Base-by-base conservation (phyloP, 169 alveolate species). In the Plasmodium gallinaceum region DNA sequence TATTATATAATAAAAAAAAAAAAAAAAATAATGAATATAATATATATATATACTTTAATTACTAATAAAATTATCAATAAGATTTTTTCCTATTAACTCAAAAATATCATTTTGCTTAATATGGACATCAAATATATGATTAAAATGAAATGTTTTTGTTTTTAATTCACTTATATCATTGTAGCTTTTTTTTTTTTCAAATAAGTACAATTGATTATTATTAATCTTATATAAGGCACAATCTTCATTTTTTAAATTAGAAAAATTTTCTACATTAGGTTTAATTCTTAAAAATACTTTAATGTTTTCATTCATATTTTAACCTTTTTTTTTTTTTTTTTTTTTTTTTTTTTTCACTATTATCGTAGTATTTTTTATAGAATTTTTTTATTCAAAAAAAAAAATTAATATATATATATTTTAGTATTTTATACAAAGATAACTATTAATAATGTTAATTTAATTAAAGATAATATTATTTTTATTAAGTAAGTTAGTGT, bases 231-330 rank as follows among this genome's bases (percentile, higher is more conserved):
- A 80, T 37, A 68, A 8, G 24, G 83, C 83, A 32, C 74, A 80
- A 18, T 80, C 83, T 12, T 80, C 85, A 24, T 43, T 69, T 80
- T 68, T 66, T 48, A 80, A 58, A 46, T 66, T 54, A 16, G 73
- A 52, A 24, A 68, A 58, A 68, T 80, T 80, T 43, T 80, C 90
- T 7, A 80, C 69, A 22, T 80, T 68, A 7, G 90, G 90, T 68
- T 80, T 80, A 54, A 80, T 80, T 12, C 90, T 45, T 54, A 80
- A 42, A 68, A 80, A 80, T 12, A 80, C 90, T 48, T 80, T 80
- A 24, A 80, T 80, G 22, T 80, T 43, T 42, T 80, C 90, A 26
- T 66, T 52, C 90, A 80, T 80, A 46, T 54, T 80, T 62, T 57
- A 51, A 43, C 7, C 5, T 32, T 2, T 2, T 32, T 32, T 32